Conservation (phyloP, 257 asterid species). For the Scutellaria barbata region DNA sequence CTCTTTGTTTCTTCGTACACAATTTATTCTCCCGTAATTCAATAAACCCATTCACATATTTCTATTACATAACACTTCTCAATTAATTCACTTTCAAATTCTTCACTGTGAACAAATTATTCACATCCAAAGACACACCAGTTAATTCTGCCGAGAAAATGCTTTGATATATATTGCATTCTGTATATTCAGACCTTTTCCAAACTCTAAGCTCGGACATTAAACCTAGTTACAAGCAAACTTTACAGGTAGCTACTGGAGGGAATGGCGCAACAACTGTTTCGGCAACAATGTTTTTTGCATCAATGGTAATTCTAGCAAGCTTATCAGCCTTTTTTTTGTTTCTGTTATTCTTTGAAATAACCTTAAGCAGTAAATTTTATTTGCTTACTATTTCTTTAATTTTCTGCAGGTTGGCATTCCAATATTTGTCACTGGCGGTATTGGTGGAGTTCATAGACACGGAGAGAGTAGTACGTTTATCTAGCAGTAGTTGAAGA, state of each 20-base stretch:
- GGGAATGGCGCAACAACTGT: constrained; percentile 98
- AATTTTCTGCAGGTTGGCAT: constrained; percentile 71
- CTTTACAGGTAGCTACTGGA: constrained; percentile 74
- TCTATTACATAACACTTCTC: background rate
- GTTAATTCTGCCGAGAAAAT: background rate
- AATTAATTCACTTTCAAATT: background rate
- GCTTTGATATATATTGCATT: constrained; percentile 14
- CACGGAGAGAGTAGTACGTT: constrained; percentile 86
- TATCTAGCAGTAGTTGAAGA: constrained; percentile 26
- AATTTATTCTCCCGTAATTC: background rate
- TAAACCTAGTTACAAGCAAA: constrained; percentile 31
- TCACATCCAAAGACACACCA: background rate
- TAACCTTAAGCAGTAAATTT: background rate
- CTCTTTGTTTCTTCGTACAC: background rate
- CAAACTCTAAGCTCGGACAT: constrained; percentile 18
- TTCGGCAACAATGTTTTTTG: constrained; percentile 93
- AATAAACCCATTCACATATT: background rate
- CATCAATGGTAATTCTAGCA: constrained; percentile 66
- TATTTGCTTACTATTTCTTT: constrained; percentile 16
- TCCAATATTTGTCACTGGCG: constrained; percentile 93
- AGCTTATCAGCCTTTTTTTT: constrained; percentile 13
- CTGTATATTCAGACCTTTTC: constrained; percentile 4
- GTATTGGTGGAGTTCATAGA: constrained; percentile 97
- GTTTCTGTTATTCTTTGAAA: constrained; percentile 4
- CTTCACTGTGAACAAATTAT: background rate